Percentiles rank a stretch among this genome's conserved stretches.
Conservation (phyloP, 805 yeast species). For the Candida montana region DNA sequence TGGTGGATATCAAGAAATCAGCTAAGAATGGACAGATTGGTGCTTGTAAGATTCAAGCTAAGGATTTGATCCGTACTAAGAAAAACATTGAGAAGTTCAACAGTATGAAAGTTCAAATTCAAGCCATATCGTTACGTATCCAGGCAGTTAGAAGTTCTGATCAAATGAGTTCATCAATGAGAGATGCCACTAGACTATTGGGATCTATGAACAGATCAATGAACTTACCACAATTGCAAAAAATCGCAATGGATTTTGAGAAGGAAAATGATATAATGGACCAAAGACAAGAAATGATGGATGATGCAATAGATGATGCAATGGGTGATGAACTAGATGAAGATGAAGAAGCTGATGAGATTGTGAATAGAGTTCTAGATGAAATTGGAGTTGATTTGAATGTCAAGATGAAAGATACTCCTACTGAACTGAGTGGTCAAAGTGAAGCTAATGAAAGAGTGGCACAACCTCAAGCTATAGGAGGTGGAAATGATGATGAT, state of each 20-base stretch:
- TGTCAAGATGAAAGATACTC: conserved; percentile 41
- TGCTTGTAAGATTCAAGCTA: conserved; percentile 92
- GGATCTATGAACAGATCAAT: conserved; percentile 84
- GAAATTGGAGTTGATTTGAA: conserved; percentile 89
- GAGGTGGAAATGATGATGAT: conserved; percentile 51
- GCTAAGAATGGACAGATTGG: conserved; percentile 87
- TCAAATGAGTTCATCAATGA: conserved; percentile 93
- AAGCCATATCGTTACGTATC: conserved; percentile 86
- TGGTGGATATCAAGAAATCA: conserved; percentile 80
- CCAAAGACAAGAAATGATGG: conserved; percentile 98
- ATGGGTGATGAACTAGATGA: conserved; percentile 89
- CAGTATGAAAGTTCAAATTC: conserved; percentile 88
- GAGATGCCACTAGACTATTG: conserved; percentile 82
- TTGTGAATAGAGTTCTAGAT: conserved; percentile 86
- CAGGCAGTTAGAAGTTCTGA: conserved; percentile 90
- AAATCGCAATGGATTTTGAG: conserved; percentile 93
- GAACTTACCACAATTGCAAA: conserved; percentile 85
- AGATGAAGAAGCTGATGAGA: conserved; percentile 87
- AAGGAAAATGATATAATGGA: conserved; percentile 95
- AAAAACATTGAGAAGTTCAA: conserved; percentile 80
- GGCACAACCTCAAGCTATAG: conserved; percentile 54
- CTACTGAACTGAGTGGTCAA: conserved; percentile 28
- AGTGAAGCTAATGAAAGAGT: conserved; percentile 32
- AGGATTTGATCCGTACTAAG: conserved; percentile 87
- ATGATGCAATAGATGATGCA: conserved; percentile 94